These are phyloP conservation scores for Arctostaphylos glauca DNA, from an alignment of 148 eudicot genomes.

Conservation along the genomic window DNA sequence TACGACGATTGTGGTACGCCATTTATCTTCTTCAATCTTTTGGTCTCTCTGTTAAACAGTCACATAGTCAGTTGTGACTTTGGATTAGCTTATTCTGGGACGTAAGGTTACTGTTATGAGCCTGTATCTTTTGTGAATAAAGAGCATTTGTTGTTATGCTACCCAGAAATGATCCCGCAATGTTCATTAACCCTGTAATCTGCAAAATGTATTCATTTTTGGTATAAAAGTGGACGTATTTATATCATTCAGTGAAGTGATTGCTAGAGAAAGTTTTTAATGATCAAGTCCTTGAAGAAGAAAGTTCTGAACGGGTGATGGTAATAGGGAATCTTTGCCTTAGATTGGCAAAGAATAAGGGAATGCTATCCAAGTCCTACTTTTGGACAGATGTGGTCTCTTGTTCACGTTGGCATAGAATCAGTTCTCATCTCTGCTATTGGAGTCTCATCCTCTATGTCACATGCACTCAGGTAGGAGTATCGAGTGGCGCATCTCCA, in stretches of 20 bases:
- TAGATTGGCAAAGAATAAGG: neutral
- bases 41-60: neutral
- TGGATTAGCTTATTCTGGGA: neutral
- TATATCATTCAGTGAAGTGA: neutral
- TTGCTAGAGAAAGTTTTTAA: neutral
- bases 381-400: neutral
- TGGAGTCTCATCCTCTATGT: neutral
- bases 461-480: neutral
- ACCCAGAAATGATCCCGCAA: neutral
- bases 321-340: neutral
- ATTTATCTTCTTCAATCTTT: neutral
- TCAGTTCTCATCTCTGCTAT: neutral
- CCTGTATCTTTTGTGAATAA: neutral
- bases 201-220: neutral
- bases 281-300: neutral
- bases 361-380: neutral
- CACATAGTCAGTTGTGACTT: neutral
- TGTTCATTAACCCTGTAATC: neutral
- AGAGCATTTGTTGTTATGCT: neutral
- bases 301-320: neutral
- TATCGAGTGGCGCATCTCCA: neutral
- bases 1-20: slow-evolving; percentile 63
- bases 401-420: neutral
- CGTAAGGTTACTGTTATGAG: neutral
- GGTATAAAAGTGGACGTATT: neutral